Evolutionary conservation across 345 rosid species (phyloP).

Genomic region (Salix viminalis): DNA sequence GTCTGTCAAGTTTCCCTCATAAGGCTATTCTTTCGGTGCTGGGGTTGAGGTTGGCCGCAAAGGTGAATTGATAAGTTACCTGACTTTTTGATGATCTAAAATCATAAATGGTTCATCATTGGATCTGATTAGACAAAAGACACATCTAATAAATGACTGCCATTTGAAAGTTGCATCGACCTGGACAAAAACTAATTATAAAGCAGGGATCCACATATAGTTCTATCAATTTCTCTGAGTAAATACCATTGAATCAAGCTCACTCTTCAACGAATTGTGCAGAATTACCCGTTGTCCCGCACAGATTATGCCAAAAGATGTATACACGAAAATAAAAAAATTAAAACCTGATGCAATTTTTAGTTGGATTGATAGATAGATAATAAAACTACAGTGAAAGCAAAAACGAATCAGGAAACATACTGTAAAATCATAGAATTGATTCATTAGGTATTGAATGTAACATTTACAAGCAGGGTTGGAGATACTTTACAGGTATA

Average conservation of each 20-base stretch:
- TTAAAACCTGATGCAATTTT: not conserved
- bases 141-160: not conserved
- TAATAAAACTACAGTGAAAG: not conserved
- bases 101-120: too few relatives aligned
- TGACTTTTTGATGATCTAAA: too few relatives aligned
- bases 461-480: constrained; percentile 18
- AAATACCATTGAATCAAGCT: not conserved
- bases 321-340: not conserved
- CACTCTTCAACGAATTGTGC: not conserved
- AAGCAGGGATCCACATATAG: too few relatives aligned
- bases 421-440: not conserved
- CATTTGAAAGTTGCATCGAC: not conserved
- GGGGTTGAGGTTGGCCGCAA: too few relatives aligned
- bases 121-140: too few relatives aligned
- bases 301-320: not conserved
- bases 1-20: too few relatives aligned
- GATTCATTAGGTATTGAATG: constrained; percentile 6
- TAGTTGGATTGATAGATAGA: not conserved
- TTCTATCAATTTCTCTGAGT: not conserved
- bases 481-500: constrained; percentile 23
- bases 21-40: too few relatives aligned
- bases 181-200: not conserved
- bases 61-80: too few relatives aligned
- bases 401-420: not conserved
- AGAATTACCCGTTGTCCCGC: too few relatives aligned